These are phyloP conservation scores for Hortiboletus campestris DNA, from an alignment of 768 basidiomycete genomes.

Conservation along the genomic window DNA sequence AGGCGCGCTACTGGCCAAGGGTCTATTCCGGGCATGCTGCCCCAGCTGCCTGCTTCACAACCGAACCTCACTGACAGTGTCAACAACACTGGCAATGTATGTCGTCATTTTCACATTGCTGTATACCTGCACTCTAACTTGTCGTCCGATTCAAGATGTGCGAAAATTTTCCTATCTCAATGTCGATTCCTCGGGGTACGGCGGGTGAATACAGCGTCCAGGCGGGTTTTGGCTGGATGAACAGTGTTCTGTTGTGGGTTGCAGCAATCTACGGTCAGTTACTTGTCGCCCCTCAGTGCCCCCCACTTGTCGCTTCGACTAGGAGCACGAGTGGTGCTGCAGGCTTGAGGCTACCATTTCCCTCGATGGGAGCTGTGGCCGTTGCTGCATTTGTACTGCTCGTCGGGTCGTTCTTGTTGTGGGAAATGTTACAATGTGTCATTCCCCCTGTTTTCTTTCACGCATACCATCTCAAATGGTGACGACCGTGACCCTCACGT, in stretches of 20 bases:
- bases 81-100: conserved; percentile 70
- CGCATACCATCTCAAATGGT: too few species aligned
- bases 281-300: conserved; percentile 64
- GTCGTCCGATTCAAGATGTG: conserved; percentile 63
- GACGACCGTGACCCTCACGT: too few species aligned
- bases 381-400: neutral
- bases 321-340: conserved; percentile 4
- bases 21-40: conserved; percentile 65
- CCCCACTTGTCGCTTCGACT: conserved; percentile 35
- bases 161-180: conserved; percentile 84
- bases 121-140: neutral
- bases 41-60: conserved; percentile 65
- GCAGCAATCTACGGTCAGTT: conserved; percentile 62
- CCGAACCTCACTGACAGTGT: conserved; percentile 67
- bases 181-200: conserved; percentile 73
- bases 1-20: conserved; percentile 92
- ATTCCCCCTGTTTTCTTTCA: too few species aligned
- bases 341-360: neutral
- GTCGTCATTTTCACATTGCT: conserved; percentile 24
- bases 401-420: conserved; percentile 3
- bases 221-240: conserved; percentile 88
- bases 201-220: conserved; percentile 91
- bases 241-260: conserved; percentile 76
- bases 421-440: too few species aligned
- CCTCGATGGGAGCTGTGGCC: neutral